Base-by-base conservation (phyloP, 345 rosid genomes). In the Sonneratia caseolaris region DNA sequence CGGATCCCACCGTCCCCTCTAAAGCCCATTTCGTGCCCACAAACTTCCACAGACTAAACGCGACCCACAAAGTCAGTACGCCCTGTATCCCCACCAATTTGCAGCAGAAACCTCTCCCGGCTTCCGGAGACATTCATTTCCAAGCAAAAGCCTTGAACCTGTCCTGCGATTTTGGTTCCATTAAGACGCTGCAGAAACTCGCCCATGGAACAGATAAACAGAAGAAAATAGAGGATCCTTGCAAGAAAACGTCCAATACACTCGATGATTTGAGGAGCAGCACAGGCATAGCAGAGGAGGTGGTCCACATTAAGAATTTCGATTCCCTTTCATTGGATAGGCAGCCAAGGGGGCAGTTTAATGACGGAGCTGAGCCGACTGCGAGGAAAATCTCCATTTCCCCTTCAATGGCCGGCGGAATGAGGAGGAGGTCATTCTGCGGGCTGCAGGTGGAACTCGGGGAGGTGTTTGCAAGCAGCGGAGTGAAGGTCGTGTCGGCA, bases 401-500 rank as follows among this genome's bases (percentile, higher is more conserved):
- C 9, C 70, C 78, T 1, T 24, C 16, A 64, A 69, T 68, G 65
- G 56, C 37, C 27, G 75, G 71, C 32, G 83, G 77, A 37, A 76
- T 83, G 74, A 47, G 51, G 51, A 82, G 91, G 73, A 79, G 88
- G 75, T 85, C 94, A 55, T 76, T 81, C 22, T 53, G 83, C 71
- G 88, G 87, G 3, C 72, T 79, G 37, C 82, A 81, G 69, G 86
- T 81, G 8, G 88, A 89, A 75, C 71, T 89, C 75, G 77, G 67
- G 18, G 87, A 84, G 74, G 78, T 81, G 65, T 81, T 89, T 68
- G 91, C 94, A 19, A 81, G 73, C 74, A 85, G 81, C 21, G 91
- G 91, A 9, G 94, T 83, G 71, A 85, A 82, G 77, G 68, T 86
- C 24, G 89, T 89, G 24, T 83, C 94, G 14, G 91, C 87, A 36